A percentile compares a stretch with the other conserved stretches of the same genome.
Conservation (phyloP, 352 stramenopile species). For the Saprolegnia parasitica region DNA sequence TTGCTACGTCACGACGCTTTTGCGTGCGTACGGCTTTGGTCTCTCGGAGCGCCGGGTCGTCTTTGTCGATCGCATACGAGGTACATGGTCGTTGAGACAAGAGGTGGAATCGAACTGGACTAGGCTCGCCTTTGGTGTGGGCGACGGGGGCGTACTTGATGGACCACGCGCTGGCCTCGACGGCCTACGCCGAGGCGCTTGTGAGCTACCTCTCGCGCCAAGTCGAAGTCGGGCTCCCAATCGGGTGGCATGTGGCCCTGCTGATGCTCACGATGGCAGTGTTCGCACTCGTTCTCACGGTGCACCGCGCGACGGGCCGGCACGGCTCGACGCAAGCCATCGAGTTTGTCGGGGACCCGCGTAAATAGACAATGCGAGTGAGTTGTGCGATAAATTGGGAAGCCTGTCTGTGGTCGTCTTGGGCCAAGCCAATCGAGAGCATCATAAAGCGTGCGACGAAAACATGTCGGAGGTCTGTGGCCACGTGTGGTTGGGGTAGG, state of each 20-base stretch:
- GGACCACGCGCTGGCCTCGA: not conserved
- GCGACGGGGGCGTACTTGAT: constrained; percentile 2
- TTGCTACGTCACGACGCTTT: constrained; percentile 11
- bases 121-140: constrained; percentile 16
- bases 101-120: not conserved
- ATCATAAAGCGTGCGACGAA: no score
- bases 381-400: no score
- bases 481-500: no score
- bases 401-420: no score
- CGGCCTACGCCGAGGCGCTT: constrained; percentile 12
- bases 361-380: no score
- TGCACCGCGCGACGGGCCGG: constrained; percentile 7
- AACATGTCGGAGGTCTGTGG: no score
- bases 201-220: constrained; percentile 13
- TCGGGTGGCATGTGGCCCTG: constrained; percentile 14
- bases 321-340: no score
- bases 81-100: constrained; percentile 5
- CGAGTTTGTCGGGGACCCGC: no score
- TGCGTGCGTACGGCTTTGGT: constrained; percentile 9
- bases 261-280: constrained; percentile 20
- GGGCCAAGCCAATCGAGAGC: no score
- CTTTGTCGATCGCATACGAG: constrained; percentile 12
- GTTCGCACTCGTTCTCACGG: not conserved
- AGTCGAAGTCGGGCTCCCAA: constrained; percentile 19
- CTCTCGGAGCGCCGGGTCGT: constrained; percentile 11